phyloP scores from a whole-genome alignment of 2,329 filamentous ascomycete genomes.

The Fusarium liriodendri region DNA sequence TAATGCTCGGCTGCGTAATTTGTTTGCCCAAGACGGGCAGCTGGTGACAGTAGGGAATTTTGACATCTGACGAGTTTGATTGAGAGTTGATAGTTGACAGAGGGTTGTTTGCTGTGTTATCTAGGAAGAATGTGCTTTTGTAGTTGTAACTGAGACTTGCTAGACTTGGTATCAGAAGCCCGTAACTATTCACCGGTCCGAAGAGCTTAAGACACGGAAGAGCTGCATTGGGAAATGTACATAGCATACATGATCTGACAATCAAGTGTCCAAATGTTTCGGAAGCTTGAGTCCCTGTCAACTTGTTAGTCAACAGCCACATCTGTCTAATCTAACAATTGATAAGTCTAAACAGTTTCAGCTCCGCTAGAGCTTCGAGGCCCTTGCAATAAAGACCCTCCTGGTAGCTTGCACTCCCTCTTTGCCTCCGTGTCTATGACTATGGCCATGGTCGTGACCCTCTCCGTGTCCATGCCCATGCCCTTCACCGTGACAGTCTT shows the following conservation, averaged over 20 bases:
- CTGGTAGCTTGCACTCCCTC: slow-evolving; percentile 11
- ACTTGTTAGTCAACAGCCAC: not conserved
- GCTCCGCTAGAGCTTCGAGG: slow-evolving; percentile 49
- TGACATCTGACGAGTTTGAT: not conserved
- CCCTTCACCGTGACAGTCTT: slow-evolving; percentile 15
- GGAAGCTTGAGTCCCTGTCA: not conserved
- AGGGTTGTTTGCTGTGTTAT: not conserved
- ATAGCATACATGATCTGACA: not conserved
- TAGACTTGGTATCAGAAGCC: not conserved
- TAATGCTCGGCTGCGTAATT: not conserved
- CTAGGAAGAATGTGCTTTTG: not conserved
- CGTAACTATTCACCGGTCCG: not conserved
- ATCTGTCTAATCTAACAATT: not conserved
- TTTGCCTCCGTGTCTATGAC: slow-evolving; percentile 9
- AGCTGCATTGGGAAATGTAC: not conserved
- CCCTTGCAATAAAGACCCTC: slow-evolving; percentile 60
- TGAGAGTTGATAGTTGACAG: not conserved
- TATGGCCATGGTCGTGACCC: slow-evolving; percentile 16
- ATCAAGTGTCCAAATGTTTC: not conserved
- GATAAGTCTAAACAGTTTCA: not conserved
- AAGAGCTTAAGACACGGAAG: not conserved
- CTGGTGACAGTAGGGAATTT: not conserved
- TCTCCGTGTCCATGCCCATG: slow-evolving; percentile 13
- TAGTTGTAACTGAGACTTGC: not conserved
- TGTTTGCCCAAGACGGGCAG: not conserved